Evolutionary conservation across 768 basidiomycete species (phyloP).

Genomic region (Pisolithus sp.): DNA sequence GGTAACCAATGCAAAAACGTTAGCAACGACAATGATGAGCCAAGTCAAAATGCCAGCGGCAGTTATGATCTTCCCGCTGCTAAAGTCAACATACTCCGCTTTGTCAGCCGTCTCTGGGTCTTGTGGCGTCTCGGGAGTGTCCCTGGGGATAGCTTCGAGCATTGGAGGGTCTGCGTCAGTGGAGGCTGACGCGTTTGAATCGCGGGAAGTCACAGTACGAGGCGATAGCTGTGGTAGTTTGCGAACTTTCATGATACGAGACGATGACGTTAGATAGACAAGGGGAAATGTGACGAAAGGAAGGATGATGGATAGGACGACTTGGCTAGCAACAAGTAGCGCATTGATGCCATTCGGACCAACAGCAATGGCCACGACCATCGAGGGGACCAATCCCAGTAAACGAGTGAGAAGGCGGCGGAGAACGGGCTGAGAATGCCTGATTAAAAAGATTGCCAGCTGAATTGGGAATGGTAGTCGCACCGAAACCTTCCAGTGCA

Average conservation of each 20-base stretch:
- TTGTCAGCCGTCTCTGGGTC: constrained; percentile 12
- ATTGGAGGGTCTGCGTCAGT: neutral
- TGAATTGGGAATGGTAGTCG: constrained; percentile 7
- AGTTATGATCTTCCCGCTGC: constrained; percentile 48
- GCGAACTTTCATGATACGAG: constrained; percentile 63
- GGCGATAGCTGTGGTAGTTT: constrained; percentile 10
- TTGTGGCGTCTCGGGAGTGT: neutral
- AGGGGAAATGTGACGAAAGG: constrained; percentile 84
- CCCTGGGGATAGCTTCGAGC: neutral
- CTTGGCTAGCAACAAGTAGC: constrained; percentile 83
- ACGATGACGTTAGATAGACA: constrained; percentile 63
- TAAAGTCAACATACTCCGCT: constrained; percentile 51
- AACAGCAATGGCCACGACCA: constrained; percentile 66
- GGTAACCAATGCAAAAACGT: constrained; percentile 67
- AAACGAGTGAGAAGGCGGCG: constrained; percentile 80
- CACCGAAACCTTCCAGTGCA: constrained; percentile 80
- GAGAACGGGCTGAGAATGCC: constrained; percentile 48
- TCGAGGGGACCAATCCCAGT: constrained; percentile 76
- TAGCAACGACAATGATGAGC: constrained; percentile 61
- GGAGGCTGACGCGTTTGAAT: neutral
- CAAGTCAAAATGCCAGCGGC: constrained; percentile 53
- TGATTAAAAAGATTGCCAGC: constrained; percentile 20
- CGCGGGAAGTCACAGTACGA: neutral
- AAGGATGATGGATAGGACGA: constrained; percentile 73
- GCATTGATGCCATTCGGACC: constrained; percentile 66